Base-by-base conservation (phyloP, 257 asterid genomes). In the Solanum lycopersicoides region DNA sequence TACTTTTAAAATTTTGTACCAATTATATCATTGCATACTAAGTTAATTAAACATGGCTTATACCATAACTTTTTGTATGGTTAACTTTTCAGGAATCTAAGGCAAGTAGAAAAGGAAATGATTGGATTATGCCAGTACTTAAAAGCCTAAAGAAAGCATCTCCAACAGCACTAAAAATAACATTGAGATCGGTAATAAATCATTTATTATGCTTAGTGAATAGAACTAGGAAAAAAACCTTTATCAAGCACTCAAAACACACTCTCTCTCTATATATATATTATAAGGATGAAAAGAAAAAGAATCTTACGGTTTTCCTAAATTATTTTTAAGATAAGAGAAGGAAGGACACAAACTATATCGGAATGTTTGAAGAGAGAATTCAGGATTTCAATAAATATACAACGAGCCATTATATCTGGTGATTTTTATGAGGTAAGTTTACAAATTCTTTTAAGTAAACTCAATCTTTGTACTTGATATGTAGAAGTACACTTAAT, bases 361-460 rank as follows among this genome's bases (percentile, higher is more conserved):
- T 89, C 90, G 1, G 96, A 97, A 30, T 93, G 98, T 92, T 92
- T 94, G 90, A 94, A 88, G 92, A 94, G 93, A 88, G 98, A 95
- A 92, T 97, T 95, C 89, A 92, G 96, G 74, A 86, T 96, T 89
- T 93, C 98, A 0, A 93, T 94, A 88, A 94, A 94, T 63, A 94
- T 93, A 82, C 96, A 94, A 44, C 91, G 98, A 45, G 39, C 88
- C 5, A 83, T 87, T 86, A 91, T 93, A 88, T 94, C 98, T 25
- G 89, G 88, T 72, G 98, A 97, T 87, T 96, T 97, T 42, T 95
- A 94, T 75, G 99, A 97, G 99, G 99, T 96, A 90, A 25, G 14
- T 56, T 56, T 16, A 8, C 37, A 18, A 56, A 56, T 56, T 56
- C 4, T 7, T 56, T 56, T 7, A 3, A 56, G 60, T 50, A 15